These are phyloP conservation scores for Daedaleopsis nitida DNA, from an alignment of 768 basidiomycete species.

Conservation along the genomic window DNA sequence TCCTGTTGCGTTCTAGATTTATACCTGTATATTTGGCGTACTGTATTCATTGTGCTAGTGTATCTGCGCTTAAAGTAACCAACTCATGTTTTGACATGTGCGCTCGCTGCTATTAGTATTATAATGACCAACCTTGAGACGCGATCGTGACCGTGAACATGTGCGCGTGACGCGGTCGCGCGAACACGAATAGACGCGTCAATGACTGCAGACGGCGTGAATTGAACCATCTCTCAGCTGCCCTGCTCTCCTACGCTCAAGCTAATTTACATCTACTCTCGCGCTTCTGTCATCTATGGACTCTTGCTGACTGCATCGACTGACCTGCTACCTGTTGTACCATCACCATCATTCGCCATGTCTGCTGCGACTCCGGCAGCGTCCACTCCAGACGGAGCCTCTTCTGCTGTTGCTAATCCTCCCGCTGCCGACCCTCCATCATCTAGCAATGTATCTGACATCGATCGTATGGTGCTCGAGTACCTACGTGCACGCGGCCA, in stretches of 20 bases:
- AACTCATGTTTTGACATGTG: not conserved
- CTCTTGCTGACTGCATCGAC: not conserved
- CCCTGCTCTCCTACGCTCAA: not conserved
- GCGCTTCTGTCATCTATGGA: constrained; percentile 1
- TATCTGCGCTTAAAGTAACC: not conserved
- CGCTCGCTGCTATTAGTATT: too few species aligned
- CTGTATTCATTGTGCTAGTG: not conserved
- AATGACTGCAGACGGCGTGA: not conserved
- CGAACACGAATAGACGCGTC: constrained; percentile 4
- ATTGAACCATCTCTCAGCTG: not conserved
- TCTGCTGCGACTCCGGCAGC: constrained; percentile 54
- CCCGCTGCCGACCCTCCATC: constrained; percentile 39
- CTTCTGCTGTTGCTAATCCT: constrained; percentile 37
- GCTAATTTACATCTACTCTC: not conserved
- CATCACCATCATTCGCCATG: constrained; percentile 31
- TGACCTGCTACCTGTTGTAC: not conserved
- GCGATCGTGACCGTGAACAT: not conserved
- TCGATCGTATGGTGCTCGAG: constrained; percentile 48
- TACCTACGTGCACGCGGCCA: constrained; percentile 51
- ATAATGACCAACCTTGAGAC: not conserved
- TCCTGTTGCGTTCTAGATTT: not conserved
- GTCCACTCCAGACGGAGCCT: constrained; percentile 47
- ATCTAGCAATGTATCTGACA: constrained; percentile 41
- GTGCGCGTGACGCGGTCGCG: constrained; percentile 15
- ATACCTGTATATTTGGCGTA: not conserved